A percentile compares a stretch with the other conserved stretches of the same genome.
phyloP scores from a whole-genome alignment of 495 filamentous ascomycete genomes.

The Choiromyces venosus region DNA sequence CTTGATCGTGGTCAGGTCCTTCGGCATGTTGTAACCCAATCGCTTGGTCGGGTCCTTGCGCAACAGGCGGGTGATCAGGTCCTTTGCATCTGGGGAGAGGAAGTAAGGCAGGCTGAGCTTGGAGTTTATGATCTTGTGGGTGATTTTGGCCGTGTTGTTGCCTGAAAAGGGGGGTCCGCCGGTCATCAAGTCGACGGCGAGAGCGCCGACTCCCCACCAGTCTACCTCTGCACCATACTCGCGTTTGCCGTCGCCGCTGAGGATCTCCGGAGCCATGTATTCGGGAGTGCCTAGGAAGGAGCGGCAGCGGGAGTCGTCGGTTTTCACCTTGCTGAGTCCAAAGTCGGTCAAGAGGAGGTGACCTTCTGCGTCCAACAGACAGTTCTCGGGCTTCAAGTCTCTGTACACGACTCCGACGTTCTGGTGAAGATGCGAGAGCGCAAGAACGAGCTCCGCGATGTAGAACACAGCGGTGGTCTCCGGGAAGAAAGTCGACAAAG shows the following conservation, averaged over 20 bases:
- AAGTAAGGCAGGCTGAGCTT: constrained; percentile 84
- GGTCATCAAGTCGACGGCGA: constrained; percentile 87
- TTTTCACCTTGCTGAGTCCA: constrained; percentile 89
- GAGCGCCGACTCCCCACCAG: constrained; percentile 95
- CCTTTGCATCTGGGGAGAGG: constrained; percentile 82
- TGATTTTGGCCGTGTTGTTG: constrained; percentile 83
- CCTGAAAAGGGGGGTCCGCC: constrained; percentile 84
- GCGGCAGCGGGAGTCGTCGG: constrained; percentile 73
- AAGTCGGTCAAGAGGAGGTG: constrained; percentile 96
- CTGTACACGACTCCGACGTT: constrained; percentile 91
- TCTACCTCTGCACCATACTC: constrained; percentile 90
- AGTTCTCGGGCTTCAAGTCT: constrained; percentile 97
- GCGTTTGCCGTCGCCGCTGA: constrained; percentile 56
- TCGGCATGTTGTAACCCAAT: constrained; percentile 78
- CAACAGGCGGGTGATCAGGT: constrained; percentile 78
- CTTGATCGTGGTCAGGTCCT: constrained; percentile 80
- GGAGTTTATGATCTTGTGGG: constrained; percentile 85
- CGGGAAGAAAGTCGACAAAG: constrained; percentile 82
- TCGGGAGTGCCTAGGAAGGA: constrained; percentile 89
- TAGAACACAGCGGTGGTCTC: constrained; percentile 89
- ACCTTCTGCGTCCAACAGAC: constrained; percentile 82
- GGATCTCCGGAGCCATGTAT: constrained; percentile 97
- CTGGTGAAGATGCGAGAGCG: constrained; percentile 84
- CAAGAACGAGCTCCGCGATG: constrained; percentile 95
- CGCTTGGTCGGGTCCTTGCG: constrained; percentile 87